Evolutionary conservation across 2,329 filamentous ascomycete species (phyloP), one percentile per base, ranked within the genome.

Genomic region (Davidsoniella eucalypti): DNA sequence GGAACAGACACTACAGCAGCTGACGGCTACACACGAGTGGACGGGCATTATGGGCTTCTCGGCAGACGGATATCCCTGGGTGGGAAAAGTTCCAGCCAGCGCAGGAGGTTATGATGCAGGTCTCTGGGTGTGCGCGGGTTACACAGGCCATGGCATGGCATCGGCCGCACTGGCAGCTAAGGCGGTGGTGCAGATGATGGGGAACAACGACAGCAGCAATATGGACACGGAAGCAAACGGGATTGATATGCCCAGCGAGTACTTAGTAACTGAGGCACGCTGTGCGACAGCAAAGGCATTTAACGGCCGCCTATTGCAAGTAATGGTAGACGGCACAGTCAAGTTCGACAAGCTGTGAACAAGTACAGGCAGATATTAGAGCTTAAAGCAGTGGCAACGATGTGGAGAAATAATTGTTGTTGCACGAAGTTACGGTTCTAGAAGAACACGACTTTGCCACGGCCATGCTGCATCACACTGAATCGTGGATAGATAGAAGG

Each of bases 31-130:
- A 26, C 76, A 73, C 59, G 77, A 84, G 59, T 90, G 84, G 84
- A 84, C 81, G 1, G 84, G 84, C 0, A 82, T 87, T 56, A 88
- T 87, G 84, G 84, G 80, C 0, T 87, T 78, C 62, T 78, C 75
- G 26, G 67, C 77, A 5, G 84, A 88, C 60, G 67, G 71, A 0
- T 62, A 72, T 47, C 82, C 84, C 0, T 87, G 80, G 78, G 79
- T 88, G 2, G 84, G 84, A 0, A 63, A 65, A 8, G 73, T 87
- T n/a, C 78, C 79, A 0, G 64, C 63, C 36, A 58, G 61, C 5
- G 56, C 72, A 21, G 64, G 72, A 4, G 76, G 71, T n/a, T 67
- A 63, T 16, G 44, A 44, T 25, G n/a, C 8, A 60, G 78, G 79
- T 0, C 56, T 85, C 49, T 86, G 70, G 67, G 55, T 86, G 10